phyloP scores from a whole-genome alignment of 441 rosid genomes.

The Eruca vesicaria region DNA sequence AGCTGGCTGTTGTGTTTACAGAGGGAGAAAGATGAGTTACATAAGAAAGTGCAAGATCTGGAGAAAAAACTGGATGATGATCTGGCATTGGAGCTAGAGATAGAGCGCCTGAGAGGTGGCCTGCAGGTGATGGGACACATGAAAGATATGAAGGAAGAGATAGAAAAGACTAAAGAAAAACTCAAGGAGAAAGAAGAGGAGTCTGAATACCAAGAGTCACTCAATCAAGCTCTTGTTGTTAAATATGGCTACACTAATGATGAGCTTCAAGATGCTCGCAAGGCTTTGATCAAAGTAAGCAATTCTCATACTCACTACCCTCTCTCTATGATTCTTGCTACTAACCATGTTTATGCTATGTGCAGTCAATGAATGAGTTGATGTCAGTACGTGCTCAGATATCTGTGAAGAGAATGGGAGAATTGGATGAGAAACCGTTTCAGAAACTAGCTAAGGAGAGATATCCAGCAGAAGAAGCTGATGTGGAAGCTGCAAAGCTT shows the following conservation, averaged over 20 bases:
- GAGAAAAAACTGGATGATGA: constrained; percentile 51
- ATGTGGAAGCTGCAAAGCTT: constrained; percentile 46
- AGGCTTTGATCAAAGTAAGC: constrained; percentile 52
- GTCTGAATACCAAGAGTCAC: constrained; percentile 24
- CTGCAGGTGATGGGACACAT: constrained; percentile 57
- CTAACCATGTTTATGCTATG: constrained; percentile 1
- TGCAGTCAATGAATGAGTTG: constrained; percentile 31
- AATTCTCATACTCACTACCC: background rate
- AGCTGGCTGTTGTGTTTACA: constrained; percentile 30
- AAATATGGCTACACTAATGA: constrained; percentile 46
- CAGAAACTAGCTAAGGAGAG: constrained; percentile 26
- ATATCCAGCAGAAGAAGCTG: constrained; percentile 24
- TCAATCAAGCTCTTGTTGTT: constrained; percentile 44
- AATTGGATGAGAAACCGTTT: constrained; percentile 29
- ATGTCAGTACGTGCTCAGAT: background rate
- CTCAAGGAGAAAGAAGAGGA: constrained; percentile 56
- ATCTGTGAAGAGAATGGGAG: constrained; percentile 39
- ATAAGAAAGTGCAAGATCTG: constrained; percentile 43
- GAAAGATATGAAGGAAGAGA: constrained; percentile 39
- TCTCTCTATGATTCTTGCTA: background rate
- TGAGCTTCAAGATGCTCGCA: constrained; percentile 73
- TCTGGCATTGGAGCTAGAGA: constrained; percentile 64
- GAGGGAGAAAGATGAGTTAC: constrained; percentile 54
- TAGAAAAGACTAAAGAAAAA: constrained; percentile 37
- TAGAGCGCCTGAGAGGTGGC: constrained; percentile 56